Base-by-base conservation (phyloP, 495 filamentous ascomycete genomes). In the Aspergillus saccharolyticus region DNA sequence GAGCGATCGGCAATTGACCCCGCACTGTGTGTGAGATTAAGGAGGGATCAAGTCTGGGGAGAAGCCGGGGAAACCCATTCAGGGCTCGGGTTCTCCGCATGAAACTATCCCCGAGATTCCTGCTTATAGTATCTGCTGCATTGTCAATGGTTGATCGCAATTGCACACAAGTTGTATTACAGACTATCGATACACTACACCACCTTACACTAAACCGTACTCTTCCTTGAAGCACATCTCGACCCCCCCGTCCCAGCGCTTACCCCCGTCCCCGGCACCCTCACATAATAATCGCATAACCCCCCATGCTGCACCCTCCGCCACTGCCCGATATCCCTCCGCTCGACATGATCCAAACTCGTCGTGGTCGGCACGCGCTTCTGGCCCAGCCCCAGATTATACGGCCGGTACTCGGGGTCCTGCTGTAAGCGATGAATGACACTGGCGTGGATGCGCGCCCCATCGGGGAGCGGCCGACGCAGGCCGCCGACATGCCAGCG, bases 201-300 rank as follows among this genome's bases (percentile, higher is more conserved):
- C 7, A 5, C 5, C 2, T 12, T 9, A 39, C 33, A 5, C 33
- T 39, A 39, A 39, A 12, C 33, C 33, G 33, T 39, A 12, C 33
- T 39, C 33, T 39, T 39, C 33, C 33, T 5, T 53, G 80, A 81
- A 68, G 22, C 14, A 20, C 22, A 20, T 18, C 45, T 1, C 45
- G 45, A 48, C 17, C n/a, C 19, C 17, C 19, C 45, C 45, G 44
- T n/a, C 17, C 21, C 44, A n/a, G 19, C 45, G 12, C 22, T 25
- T 4, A 14, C 17, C 45, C 10, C 45, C 45, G 19, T 14, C n/a
- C 16, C 12, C 17, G 33, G 33, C 33, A 56, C 25, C 15, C 17
- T 12, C 25, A 49, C 44, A 14, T 28, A 60, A 19, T 52, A 55
- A 24, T 60, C 58, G 18, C 52, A 56, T 17, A 60, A 18, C 33